phyloP scores from a whole-genome alignment of 2,329 filamentous ascomycete genomes.

The Colletotrichum tanaceti region DNA sequence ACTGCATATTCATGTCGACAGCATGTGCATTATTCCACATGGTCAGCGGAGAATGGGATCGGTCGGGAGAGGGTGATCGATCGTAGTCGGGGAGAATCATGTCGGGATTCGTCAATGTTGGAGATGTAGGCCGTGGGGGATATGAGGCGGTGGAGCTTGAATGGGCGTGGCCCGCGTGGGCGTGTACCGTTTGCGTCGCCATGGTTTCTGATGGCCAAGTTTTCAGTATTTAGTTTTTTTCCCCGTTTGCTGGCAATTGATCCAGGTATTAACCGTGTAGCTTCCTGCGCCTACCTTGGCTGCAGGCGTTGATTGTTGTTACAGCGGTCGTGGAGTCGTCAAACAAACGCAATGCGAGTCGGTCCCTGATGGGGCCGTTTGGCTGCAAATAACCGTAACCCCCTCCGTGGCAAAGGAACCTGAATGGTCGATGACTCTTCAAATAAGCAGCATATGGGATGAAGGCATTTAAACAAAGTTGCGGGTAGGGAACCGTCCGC shows the following conservation, averaged over 20 bases:
- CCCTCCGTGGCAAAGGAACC: constrained; percentile 17
- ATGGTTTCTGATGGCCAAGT: constrained; percentile 42
- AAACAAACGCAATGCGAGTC: constrained; percentile 27
- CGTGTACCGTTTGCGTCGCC: constrained; percentile 47
- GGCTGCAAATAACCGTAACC: constrained; percentile 20
- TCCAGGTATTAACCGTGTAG: constrained; percentile 13
- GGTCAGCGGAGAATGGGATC: constrained; percentile 62
- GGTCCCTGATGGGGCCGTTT: constrained; percentile 5
- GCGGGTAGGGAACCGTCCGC: constrained; percentile 21
- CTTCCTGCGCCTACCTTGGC: constrained; percentile 20
- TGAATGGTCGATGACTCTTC: constrained; percentile 24
- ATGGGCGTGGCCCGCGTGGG: constrained; percentile 38
- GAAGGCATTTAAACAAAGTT: constrained; percentile 32
- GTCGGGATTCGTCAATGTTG: constrained; percentile 91
- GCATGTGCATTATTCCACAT: constrained; percentile 63
- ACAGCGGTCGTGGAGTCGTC: constrained; percentile 29
- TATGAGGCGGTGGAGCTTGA: constrained; percentile 51
- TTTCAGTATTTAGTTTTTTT: background rate
- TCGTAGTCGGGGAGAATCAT: constrained; percentile 89
- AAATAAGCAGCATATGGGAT: constrained; percentile 19
- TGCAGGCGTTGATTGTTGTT: constrained; percentile 35
- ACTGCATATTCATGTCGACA: constrained; percentile 49
- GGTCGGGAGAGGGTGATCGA: constrained; percentile 63
- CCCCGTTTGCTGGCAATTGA: constrained; percentile 11
- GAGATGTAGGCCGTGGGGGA: constrained; percentile 73